These are phyloP conservation scores for Picochlorum sp. DNA, from an alignment of 139 green algal genomes.

Conservation along the genomic window DNA sequence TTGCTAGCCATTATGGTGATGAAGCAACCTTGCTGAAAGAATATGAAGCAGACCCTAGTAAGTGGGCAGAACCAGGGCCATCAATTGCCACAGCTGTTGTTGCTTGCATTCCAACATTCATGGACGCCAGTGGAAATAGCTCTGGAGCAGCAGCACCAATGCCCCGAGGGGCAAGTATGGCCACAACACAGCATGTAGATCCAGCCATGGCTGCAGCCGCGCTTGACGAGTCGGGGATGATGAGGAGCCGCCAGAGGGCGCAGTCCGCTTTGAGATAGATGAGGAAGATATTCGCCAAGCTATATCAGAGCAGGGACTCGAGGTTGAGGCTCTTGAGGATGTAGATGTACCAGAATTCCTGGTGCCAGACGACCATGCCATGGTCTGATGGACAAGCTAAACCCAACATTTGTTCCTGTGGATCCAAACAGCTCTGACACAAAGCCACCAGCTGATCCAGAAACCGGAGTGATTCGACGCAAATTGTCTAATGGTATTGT, in stretches of 20 bases:
- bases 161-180: slow-evolving; percentile 44
- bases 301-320: slow-evolving; percentile 42
- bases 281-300: slow-evolving; percentile 57
- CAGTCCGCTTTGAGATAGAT: slow-evolving; percentile 58
- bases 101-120: slow-evolving; percentile 83
- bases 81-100: slow-evolving; percentile 76
- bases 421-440: background rate
- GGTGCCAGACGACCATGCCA: slow-evolving; percentile 52
- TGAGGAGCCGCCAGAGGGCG: slow-evolving; percentile 29
- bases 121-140: slow-evolving; percentile 46
- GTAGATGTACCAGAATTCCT: slow-evolving; percentile 66
- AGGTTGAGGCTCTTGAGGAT: slow-evolving; percentile 52
- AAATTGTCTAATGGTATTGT: slow-evolving; percentile 85
- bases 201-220: slow-evolving; percentile 12
- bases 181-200: slow-evolving; percentile 68
- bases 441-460: slow-evolving; percentile 6
- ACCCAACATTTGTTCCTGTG: slow-evolving; percentile 66
- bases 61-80: slow-evolving; percentile 43
- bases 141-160: slow-evolving; percentile 30
- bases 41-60: slow-evolving; percentile 24
- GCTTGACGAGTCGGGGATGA: slow-evolving; percentile 20
- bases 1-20: slow-evolving; percentile 75
- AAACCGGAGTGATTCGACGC: slow-evolving; percentile 66
- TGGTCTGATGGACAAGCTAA: slow-evolving; percentile 40
- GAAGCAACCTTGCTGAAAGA: slow-evolving; percentile 48